These are phyloP conservation scores for Bullera alba DNA, from an alignment of 768 basidiomycete species.

Conservation along the genomic window DNA sequence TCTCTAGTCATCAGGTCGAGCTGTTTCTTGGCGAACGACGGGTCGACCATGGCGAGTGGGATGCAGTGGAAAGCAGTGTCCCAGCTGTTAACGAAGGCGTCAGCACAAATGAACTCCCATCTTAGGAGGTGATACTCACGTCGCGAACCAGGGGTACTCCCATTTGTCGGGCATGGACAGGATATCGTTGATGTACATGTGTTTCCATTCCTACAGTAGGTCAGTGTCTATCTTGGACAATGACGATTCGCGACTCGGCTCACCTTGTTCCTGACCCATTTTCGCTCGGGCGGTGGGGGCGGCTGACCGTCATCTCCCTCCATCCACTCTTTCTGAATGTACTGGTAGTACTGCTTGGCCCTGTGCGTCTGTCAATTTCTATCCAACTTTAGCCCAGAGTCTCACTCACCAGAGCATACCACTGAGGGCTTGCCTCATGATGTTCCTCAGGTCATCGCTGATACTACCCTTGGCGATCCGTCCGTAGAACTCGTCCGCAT, in stretches of 20 bases:
- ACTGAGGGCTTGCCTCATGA: constrained; percentile 90
- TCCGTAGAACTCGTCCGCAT: constrained; percentile 93
- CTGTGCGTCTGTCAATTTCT: constrained; percentile 16
- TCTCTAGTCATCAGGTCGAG: constrained; percentile 91
- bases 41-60: constrained; percentile 90
- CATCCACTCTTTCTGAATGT: constrained; percentile 93
- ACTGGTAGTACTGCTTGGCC: constrained; percentile 93
- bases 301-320: constrained; percentile 94
- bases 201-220: constrained; percentile 72
- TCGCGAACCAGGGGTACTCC: constrained; percentile 99
- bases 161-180: constrained; percentile 99
- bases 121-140: constrained; percentile 44
- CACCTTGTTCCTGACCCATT: constrained; percentile 74
- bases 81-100: constrained; percentile 50
- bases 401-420: constrained; percentile 81
- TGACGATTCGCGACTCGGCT: constrained; percentile 22
- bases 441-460: constrained; percentile 85
- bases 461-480: constrained; percentile 72
- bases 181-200: constrained; percentile 90
- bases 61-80: constrained; percentile 99
- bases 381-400: neutral
- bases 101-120: neutral
- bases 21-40: constrained; percentile 94
- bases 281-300: constrained; percentile 81
- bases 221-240: constrained; percentile 5